Evolutionary conservation across 129 eudicot species (phyloP).

Genomic region (carrot (Daucus carota)): DH1_v3.0 NC_030384.2:40479501-40480000

Average conservation of each 20-base stretch:
- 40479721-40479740: not conserved
- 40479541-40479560: not conserved
- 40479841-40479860: not conserved
- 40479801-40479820: not conserved
- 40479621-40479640: not conserved
- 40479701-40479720: not conserved
- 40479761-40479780: conserved; percentile 6
- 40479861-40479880: not conserved
- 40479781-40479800: not conserved
- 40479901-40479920: not conserved
- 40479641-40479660: not conserved
- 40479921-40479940: not conserved
- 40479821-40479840: not conserved
- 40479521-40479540: conserved; percentile 15
- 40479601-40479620: too few relatives aligned
- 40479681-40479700: not conserved
- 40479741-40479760: conserved; percentile 10
- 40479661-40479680: not conserved
- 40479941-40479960: not conserved
- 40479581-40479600: not conserved
- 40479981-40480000: not conserved
- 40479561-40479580: not conserved
- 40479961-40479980: not conserved
- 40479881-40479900: not conserved
- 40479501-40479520: conserved; percentile 88